A percentile compares a stretch with the other conserved stretches of the same genome.
phyloP scores from a whole-genome alignment of 2,329 filamentous ascomycete genomes.

The Phoma sp. region DNA sequence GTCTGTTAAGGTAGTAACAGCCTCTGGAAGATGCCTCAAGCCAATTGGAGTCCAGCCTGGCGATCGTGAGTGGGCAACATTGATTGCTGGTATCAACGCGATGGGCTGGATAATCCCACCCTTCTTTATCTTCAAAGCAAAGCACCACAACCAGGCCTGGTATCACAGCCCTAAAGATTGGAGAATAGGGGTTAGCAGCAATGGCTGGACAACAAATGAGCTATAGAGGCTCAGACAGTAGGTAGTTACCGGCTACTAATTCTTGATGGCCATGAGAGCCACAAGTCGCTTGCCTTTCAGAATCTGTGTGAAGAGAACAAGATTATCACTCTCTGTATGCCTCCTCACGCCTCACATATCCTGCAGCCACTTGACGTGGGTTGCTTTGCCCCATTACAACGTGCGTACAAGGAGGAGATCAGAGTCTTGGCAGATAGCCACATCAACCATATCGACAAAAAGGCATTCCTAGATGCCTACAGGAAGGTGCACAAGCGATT shows the following conservation, averaged over 20 bases:
- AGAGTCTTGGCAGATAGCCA: background rate
- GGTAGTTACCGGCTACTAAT: constrained; percentile 3
- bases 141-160: constrained; percentile 9
- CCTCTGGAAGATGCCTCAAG: too few species aligned
- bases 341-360: too few species aligned
- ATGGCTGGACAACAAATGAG: constrained; percentile 50
- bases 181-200: constrained; percentile 37
- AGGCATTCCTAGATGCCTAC: constrained; percentile 31
- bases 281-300: constrained; percentile 27
- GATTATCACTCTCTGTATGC: too few species aligned
- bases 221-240: constrained; percentile 30
- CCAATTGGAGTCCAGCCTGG: too few species aligned
- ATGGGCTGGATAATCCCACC: too few species aligned
- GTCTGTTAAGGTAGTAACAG: too few species aligned
- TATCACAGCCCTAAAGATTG: constrained; percentile 31
- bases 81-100: constrained; percentile 14
- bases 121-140: constrained; percentile 20
- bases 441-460: constrained; percentile 7
- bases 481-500: constrained; percentile 2
- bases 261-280: constrained; percentile 8
- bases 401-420: too few species aligned
- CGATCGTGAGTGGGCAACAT: too few species aligned
- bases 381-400: too few species aligned
- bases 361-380: too few species aligned
- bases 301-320: background rate